phyloP scores from a whole-genome alignment of 78 protist genomes.

The Blattamonas nauphoetae region DNA sequence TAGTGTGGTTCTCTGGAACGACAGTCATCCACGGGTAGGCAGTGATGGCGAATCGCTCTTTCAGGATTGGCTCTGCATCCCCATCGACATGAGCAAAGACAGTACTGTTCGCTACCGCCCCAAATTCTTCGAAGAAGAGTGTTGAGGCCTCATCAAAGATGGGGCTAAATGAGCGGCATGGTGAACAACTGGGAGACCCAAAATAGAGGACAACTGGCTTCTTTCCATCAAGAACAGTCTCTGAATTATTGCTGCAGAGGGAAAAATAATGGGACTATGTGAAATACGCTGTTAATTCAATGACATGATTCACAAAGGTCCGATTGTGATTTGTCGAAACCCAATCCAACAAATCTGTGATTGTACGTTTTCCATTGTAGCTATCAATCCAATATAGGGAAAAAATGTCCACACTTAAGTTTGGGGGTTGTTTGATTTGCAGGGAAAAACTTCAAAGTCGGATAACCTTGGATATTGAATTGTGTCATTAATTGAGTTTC shows the following conservation, averaged over 20 bases:
- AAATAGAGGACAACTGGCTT: not conserved
- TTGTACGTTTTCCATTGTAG: not conserved
- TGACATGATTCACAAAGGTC: not conserved
- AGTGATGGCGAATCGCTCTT: not conserved
- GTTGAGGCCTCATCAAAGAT: not conserved
- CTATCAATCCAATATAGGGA: no score
- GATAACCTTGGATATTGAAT: not conserved
- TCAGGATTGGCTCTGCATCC: not conserved
- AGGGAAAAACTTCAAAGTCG: not conserved
- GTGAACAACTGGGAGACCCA: not conserved
- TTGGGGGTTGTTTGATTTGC: no score
- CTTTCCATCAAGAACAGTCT: not conserved
- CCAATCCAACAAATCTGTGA: not conserved
- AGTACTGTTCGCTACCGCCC: not conserved
- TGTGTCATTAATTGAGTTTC: not conserved
- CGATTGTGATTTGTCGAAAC: not conserved
- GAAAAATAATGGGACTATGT: no score
- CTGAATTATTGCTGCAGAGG: not conserved
- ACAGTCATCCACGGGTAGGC: slow-evolving; percentile 4
- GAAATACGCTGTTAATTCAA: not conserved
- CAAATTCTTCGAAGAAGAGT: not conserved
- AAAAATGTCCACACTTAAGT: no score
- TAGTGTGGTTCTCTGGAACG: not conserved
- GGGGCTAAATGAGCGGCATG: not conserved
- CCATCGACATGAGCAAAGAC: not conserved